Evolutionary conservation across 345 rosid species (phyloP).

Genomic region (Cardamine occulta): DNA sequence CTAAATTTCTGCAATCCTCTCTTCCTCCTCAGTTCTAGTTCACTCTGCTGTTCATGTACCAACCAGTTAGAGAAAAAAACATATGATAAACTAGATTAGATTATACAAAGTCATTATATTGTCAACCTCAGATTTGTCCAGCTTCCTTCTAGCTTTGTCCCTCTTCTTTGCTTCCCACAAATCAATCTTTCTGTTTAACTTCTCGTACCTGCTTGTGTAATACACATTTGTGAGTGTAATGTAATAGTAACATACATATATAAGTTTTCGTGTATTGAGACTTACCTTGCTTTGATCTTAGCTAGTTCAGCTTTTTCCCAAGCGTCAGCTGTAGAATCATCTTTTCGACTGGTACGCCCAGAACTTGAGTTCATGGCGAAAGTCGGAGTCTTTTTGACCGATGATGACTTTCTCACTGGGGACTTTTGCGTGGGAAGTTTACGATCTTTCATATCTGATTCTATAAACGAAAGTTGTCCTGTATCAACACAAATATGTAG

Average conservation of each 20-base stretch:
- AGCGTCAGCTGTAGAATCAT: constrained; percentile 52
- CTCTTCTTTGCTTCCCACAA: constrained; percentile 70
- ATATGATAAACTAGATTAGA: not conserved
- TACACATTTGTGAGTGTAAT: constrained; percentile 9
- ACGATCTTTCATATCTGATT: constrained; percentile 20
- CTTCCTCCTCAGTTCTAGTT: constrained; percentile 46
- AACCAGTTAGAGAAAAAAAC: not conserved
- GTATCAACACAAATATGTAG: constrained; percentile 1
- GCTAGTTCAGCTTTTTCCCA: constrained; percentile 69
- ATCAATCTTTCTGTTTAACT: constrained; percentile 51
- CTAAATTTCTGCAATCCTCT: constrained; percentile 54
- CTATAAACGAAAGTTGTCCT: constrained; percentile 37
- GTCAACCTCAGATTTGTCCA: constrained; percentile 64
- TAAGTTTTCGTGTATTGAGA: not conserved
- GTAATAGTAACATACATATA: not conserved
- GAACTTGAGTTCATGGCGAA: constrained; percentile 28
- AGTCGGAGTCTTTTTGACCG: constrained; percentile 31
- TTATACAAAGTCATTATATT: not conserved
- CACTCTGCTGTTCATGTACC: constrained; percentile 54
- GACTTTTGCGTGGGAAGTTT: constrained; percentile 16
- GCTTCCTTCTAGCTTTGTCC: constrained; percentile 54
- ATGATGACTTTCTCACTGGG: constrained; percentile 30
- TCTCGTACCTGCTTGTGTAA: constrained; percentile 54
- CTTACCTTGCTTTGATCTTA: constrained; percentile 63
- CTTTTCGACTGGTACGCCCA: constrained; percentile 6